These are phyloP conservation scores for Teunomyces gatunensis DNA, from an alignment of 805 yeast species.

Conservation along the genomic window DNA sequence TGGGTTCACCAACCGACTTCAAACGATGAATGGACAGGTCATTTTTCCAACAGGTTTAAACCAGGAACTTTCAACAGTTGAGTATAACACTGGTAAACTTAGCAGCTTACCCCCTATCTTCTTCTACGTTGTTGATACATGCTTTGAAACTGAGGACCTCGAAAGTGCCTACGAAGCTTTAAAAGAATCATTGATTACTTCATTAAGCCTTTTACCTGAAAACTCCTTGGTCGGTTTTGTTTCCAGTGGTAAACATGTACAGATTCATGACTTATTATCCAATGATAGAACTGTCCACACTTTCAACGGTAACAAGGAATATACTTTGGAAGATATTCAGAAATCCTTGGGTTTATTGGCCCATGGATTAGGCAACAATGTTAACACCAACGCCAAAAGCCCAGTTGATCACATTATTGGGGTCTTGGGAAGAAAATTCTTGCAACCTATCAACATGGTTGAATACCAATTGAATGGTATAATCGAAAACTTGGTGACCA, in stretches of 20 bases:
- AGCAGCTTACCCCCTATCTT: slow-evolving; percentile 47
- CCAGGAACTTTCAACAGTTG: slow-evolving; percentile 48
- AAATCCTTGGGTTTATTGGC: slow-evolving; percentile 45
- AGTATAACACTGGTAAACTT: slow-evolving; percentile 43
- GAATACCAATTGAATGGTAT: slow-evolving; percentile 52
- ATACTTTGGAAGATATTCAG: slow-evolving; percentile 47
- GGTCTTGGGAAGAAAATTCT: slow-evolving; percentile 35
- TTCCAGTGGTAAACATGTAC: slow-evolving; percentile 59
- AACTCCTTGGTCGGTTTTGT: slow-evolving; percentile 56
- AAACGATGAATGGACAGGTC: slow-evolving; percentile 18
- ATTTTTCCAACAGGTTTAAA: slow-evolving; percentile 32
- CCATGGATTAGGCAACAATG: slow-evolving; percentile 16
- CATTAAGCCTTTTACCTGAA: slow-evolving; percentile 51
- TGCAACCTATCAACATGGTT: slow-evolving; percentile 46
- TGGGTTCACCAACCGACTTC: slow-evolving; percentile 42
- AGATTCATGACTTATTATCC: slow-evolving; percentile 50
- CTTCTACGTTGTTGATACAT: slow-evolving; percentile 56
- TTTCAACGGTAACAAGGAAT: slow-evolving; percentile 58
- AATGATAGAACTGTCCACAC: slow-evolving; percentile 23
- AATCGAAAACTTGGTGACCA: slow-evolving; percentile 47
- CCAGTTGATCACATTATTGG: slow-evolving; percentile 11
- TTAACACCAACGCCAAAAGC: slow-evolving; percentile 12
- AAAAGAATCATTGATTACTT: slow-evolving; percentile 46
- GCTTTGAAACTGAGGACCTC: slow-evolving; percentile 51
- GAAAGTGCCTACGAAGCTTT: slow-evolving; percentile 40